Percentiles rank a stretch among this genome's conserved stretches.
phyloP scores from a whole-genome alignment of 805 yeast genomes.

The Candida adriatica region DNA sequence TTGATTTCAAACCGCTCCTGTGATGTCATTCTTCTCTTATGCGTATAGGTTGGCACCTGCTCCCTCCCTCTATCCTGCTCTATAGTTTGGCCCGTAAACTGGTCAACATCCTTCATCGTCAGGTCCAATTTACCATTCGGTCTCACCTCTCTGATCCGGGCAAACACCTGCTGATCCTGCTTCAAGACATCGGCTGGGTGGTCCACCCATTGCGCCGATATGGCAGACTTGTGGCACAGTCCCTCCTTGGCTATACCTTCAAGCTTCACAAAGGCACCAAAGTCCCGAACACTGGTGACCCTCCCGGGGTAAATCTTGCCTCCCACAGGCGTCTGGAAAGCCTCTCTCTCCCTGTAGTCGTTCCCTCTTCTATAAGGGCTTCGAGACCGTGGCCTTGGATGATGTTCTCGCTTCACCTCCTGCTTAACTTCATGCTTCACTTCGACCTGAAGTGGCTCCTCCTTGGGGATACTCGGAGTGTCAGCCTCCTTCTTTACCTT shows the following conservation, averaged over 20 bases:
- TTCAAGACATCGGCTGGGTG: conserved; percentile 55
- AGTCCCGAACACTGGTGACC: conserved; percentile 53
- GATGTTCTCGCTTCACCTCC: conserved; percentile 1
- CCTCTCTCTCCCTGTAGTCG: conserved; percentile 16
- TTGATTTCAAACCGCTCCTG: conserved; percentile 90
- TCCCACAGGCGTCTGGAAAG: conserved; percentile 23
- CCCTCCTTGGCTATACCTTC: conserved; percentile 43
- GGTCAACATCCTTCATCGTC: conserved; percentile 69
- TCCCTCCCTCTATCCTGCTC: conserved; percentile 11
- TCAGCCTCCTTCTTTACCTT: conserved; percentile 9
- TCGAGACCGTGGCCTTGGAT: conserved; percentile 2
- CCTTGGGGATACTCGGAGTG: conserved; percentile 12
- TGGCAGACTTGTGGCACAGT: conserved; percentile 70
- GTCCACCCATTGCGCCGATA: conserved; percentile 43
- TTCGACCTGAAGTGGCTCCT: conserved; percentile 2
- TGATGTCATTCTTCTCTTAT: conserved; percentile 52
- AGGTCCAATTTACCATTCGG: conserved; percentile 44
- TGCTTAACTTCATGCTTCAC: neutral
- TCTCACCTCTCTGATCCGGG: conserved; percentile 44
- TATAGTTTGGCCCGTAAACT: conserved; percentile 46
- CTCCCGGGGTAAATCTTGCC: conserved; percentile 53
- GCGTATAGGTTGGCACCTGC: conserved; percentile 10
- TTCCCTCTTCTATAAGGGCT: neutral
- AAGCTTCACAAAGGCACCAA: conserved; percentile 74
- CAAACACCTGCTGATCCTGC: conserved; percentile 57